Evolutionary conservation across 2,329 filamentous ascomycete genomes (phyloP), one percentile per base, ranked within the genome.

Genomic region (Cladosporium sphaerospermum): DNA sequence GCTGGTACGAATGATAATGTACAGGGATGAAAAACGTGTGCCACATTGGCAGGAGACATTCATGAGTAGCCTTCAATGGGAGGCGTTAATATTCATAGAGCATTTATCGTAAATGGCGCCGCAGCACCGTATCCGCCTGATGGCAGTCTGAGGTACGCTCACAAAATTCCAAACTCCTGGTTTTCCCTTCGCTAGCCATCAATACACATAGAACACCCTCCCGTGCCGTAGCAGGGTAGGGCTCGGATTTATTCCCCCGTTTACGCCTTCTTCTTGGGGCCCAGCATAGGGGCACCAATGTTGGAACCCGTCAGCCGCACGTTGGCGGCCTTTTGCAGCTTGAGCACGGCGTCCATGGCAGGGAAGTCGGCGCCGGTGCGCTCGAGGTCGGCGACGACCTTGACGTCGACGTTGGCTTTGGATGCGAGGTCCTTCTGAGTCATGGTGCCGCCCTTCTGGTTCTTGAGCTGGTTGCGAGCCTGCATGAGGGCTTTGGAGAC

Each of bases 351-450:
- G 66, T 93, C 92, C 69, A 96, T 82, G 58, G 88, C 83, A 52
- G 90, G 75, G 95, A 90, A 54, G 87, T 91, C 43, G 80, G 66
- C 54, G 84, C 90, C 63, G 77, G 81, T 62, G 87, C 85, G 81
- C 83, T 97, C 92, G 67, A 95, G 90, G 64, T 90, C 85, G 67
- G 86, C 87, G 59, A 97, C 80, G 61, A 93, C 77, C 60, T 82
- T 80, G 49, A 85, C 82, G 40, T 88, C 92, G 57, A 86, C 90
- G 78, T 95, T 95, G 79, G 88, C 91, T 75, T 89, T 89, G 61
- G 86, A 89, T 57, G 91, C 92, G 53, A 85, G 75, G 59, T 84
- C 82, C 71, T 95, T 95, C 75, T 97, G 93, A 54, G 91, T 95
- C 89, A 97, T 92, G 42, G 75, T 76, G 44, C 62, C 67, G 62